A percentile compares a stretch with the other conserved stretches of the same genome.
Conservation (phyloP, 768 basidiomycete species). For the Rhizopogon salebrosus region DNA sequence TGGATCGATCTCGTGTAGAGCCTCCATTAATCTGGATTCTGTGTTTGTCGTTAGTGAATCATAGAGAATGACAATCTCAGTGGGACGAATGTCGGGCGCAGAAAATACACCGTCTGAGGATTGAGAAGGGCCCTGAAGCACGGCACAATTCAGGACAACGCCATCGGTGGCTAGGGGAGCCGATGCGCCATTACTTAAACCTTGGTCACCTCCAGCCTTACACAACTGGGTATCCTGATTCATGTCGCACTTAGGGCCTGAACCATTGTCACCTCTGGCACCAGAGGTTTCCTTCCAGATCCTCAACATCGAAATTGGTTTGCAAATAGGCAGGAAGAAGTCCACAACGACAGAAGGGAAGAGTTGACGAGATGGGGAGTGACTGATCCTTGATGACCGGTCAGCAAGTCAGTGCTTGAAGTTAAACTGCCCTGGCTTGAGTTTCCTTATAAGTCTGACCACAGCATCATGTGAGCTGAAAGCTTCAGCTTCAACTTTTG, state of each 20-base stretch:
- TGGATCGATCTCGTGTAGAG: constrained; percentile 42
- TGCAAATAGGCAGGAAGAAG: neutral
- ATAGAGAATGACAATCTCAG: constrained; percentile 52
- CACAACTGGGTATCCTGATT: constrained; percentile 22
- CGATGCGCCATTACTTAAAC: constrained; percentile 16
- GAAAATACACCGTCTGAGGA: constrained; percentile 23
- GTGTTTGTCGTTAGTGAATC: constrained; percentile 29
- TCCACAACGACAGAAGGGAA: neutral
- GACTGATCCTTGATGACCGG: neutral
- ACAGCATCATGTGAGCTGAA: no score
- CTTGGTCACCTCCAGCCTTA: constrained; percentile 21
- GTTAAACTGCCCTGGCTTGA: no score
- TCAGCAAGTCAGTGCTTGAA: no score
- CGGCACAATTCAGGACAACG: constrained; percentile 3
- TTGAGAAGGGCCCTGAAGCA: constrained; percentile 9
- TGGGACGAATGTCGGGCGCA: constrained; percentile 34
- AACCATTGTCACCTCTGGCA: constrained; percentile 20
- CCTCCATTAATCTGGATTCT: constrained; percentile 40
- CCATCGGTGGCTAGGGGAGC: constrained; percentile 9
- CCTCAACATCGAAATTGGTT: constrained; percentile 36
- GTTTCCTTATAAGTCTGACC: no score
- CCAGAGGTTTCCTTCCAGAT: constrained; percentile 48
- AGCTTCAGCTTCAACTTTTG: no score
- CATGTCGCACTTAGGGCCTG: constrained; percentile 6
- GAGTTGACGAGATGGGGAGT: neutral